Base-by-base conservation (phyloP, 768 basidiomycete species). In the Lentinula boryana region DNA sequence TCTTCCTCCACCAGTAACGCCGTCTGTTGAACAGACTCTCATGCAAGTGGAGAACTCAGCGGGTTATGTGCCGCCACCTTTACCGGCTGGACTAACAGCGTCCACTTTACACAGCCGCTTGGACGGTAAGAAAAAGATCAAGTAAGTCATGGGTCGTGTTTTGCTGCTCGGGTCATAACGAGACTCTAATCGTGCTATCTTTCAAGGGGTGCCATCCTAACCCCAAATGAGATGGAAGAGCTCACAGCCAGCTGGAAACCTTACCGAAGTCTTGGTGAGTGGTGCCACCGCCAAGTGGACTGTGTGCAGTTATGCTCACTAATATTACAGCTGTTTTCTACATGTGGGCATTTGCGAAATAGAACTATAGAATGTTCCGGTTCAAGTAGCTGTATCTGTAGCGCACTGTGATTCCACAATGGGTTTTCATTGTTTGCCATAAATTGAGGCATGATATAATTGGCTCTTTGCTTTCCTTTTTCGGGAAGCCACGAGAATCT, bases 261-360 rank as follows among this genome's bases (percentile, higher is more conserved):
- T 4, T 95, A 91, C 68, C 76, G 92, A 65, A 91, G 89, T 67
- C 63, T 95, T 33, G 93, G 89, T 88, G 66, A 61, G 82, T 71
- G 32, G 4, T 10, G 21, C 4, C n/a, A 46, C 44, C 36, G 36
- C 8, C 16, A 16, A 46, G 31, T 13, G 16, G 32, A 61, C 4
- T 43, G 7, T 27, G n/a, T n/a, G n/a, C n/a, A n/a, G n/a, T n/a
- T n/a, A n/a, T 35, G 18, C 53, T n/a, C 18, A 46, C 63, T 36
- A 61, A 61, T 16, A 49, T 8, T 10, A 33, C 64, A 89, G 88
- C 82, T 56, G 88, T 91, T 23, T 93, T 88, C 72, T 93, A 91
- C 72, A 93, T 93, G 90, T 95, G 92, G 92, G 82, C 88, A 2
- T 76, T 92, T 59, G 83, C 85, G 8, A 83, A 85, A 61, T 71